phyloP scores from a whole-genome alignment of 208 protist genomes.

The Zelonia costaricensis region DNA sequence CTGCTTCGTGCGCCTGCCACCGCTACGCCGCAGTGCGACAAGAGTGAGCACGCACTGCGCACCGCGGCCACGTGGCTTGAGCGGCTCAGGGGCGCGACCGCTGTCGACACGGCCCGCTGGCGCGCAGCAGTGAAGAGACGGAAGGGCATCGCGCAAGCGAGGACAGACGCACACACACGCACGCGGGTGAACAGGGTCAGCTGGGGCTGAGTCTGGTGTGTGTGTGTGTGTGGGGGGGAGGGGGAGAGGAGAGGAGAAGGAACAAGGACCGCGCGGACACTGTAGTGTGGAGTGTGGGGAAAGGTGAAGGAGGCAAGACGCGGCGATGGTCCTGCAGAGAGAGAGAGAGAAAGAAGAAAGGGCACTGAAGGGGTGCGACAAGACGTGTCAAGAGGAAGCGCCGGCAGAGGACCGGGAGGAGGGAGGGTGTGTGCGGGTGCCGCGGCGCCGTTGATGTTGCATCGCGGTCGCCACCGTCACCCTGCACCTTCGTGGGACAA shows the following conservation, averaged over 20 bases:
- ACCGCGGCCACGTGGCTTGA: too few species aligned
- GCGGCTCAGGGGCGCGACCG: too few species aligned
- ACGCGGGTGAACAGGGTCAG: too few species aligned
- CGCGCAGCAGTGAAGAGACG: neutral
- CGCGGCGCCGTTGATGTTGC: neutral
- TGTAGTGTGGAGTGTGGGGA: too few species aligned
- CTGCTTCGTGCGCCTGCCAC: too few species aligned
- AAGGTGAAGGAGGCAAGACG: neutral
- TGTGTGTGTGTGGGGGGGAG: slow-evolving; percentile 3
- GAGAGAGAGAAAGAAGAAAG: neutral
- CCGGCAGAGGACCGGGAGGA: neutral
- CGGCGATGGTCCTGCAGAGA: neutral
- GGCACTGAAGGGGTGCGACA: neutral
- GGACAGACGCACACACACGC: neutral
- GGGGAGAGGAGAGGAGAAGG: neutral
- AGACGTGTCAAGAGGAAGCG: neutral
- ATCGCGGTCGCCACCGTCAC: too few species aligned
- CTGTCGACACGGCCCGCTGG: too few species aligned
- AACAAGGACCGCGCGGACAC: neutral
- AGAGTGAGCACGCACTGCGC: too few species aligned
- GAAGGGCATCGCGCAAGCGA: neutral
- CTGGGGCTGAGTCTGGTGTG: neutral
- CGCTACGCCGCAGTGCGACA: too few species aligned
- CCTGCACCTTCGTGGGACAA: too few species aligned
- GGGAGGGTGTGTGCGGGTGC: neutral